Conservation (phyloP, 2,329 filamentous ascomycete genomes). For the Periglandula ipomoeae region DNA sequence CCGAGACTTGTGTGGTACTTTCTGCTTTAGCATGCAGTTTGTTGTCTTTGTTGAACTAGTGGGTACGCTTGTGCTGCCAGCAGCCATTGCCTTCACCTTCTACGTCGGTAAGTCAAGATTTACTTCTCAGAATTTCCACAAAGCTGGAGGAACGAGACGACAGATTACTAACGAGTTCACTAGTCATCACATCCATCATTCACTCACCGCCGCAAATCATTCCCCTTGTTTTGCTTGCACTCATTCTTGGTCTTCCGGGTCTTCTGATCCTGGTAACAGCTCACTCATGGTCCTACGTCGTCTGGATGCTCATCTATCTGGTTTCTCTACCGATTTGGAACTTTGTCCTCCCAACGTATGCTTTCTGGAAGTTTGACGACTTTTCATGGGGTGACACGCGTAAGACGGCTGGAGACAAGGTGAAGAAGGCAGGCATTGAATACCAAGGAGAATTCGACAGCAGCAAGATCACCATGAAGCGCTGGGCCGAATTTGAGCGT, state of each 20-base stretch:
- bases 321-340: constrained; percentile 94
- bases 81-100: constrained; percentile 93
- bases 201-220: constrained; percentile 72
- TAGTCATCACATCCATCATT: constrained; percentile 80
- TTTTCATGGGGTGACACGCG: constrained; percentile 98
- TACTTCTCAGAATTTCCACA: too few relatives aligned
- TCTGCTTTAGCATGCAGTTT: constrained; percentile 99
- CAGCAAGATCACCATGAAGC: constrained; percentile 98
- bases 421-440: constrained; percentile 77
- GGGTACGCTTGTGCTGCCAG: constrained; percentile 88
- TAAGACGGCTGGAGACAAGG: constrained; percentile 86
- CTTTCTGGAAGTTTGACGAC: constrained; percentile 99
- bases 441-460: constrained; percentile 95
- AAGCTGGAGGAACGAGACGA: constrained; percentile 4
- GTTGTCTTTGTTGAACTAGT: constrained; percentile 92
- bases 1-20: constrained; percentile 91
- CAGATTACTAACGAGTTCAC: background rate
- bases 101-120: constrained; percentile 78
- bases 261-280: constrained; percentile 89
- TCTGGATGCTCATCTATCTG: constrained; percentile 97
- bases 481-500: constrained; percentile 92
- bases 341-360: constrained; percentile 85
- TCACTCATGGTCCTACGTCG: constrained; percentile 81
- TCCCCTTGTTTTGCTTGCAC: constrained; percentile 74
- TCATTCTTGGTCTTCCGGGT: constrained; percentile 90